Conservation (phyloP, 163 green algal species). For the Scenedesmus sp. region DNA sequence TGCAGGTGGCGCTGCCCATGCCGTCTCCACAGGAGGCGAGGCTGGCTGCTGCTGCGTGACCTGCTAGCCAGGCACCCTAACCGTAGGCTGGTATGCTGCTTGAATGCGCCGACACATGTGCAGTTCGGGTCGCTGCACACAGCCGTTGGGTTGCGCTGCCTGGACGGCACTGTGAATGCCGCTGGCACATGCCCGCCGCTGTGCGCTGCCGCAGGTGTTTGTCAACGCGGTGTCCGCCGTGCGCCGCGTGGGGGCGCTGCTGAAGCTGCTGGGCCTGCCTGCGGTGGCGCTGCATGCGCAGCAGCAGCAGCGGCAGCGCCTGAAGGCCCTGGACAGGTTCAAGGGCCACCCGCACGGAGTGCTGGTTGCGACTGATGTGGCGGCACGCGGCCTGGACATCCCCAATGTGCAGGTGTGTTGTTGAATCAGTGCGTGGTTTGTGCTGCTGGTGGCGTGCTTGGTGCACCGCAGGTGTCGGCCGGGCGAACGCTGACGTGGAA, state of each 20-base stretch:
- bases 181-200: no score
- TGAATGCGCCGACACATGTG: neutral
- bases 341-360: conserved; percentile 71
- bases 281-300: conserved; percentile 86
- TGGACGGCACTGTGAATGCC: no score
- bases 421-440: no score
- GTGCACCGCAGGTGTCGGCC: no score
- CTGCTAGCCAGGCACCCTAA: conserved; percentile 81
- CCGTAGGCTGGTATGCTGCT: neutral
- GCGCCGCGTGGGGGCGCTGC: conserved; percentile 86
- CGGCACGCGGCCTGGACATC: conserved; percentile 95
- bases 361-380: conserved; percentile 97
- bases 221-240: conserved; percentile 93
- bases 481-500: no score
- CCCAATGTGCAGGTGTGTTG: conserved; percentile 63
- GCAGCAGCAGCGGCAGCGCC: conserved; percentile 92
- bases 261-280: conserved; percentile 81
- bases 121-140: neutral
- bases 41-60: no score
- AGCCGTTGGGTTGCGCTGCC: no score
- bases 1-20: no score
- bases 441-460: no score
- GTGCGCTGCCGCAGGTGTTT: conserved; percentile 77
- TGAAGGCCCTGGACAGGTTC: conserved; percentile 96
- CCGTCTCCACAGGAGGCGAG: no score